Conservation (phyloP, 768 basidiomycete genomes). For the Tricholoma terreum region DNA sequence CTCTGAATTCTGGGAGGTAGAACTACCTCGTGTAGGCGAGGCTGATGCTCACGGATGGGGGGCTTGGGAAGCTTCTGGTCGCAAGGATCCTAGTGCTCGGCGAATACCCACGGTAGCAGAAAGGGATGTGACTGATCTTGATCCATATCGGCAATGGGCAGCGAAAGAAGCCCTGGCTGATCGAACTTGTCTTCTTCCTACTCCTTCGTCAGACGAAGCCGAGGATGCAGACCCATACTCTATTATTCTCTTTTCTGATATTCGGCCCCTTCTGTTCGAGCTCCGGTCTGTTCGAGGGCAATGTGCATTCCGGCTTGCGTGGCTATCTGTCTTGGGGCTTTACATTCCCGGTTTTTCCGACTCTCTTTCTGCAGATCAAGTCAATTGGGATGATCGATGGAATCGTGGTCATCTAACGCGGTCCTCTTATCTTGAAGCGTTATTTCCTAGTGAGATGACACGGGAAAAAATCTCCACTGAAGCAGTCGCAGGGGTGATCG, state of each 20-base stretch:
- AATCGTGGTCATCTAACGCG: constrained; percentile 44
- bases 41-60: constrained; percentile 64
- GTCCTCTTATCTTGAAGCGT: constrained; percentile 40
- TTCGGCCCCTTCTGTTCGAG: constrained; percentile 54
- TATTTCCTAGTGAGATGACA: constrained; percentile 46
- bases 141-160: constrained; percentile 72
- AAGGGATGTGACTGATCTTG: constrained; percentile 32
- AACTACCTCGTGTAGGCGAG: constrained; percentile 75
- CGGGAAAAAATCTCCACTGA: constrained; percentile 46
- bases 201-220: constrained; percentile 49
- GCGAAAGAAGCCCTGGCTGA: constrained; percentile 53
- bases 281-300: constrained; percentile 44
- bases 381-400: constrained; percentile 72
- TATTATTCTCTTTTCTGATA: constrained; percentile 69
- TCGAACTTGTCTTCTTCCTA: constrained; percentile 40
- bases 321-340: constrained; percentile 70
- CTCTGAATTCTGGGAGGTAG: constrained; percentile 85
- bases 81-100: constrained; percentile 25
- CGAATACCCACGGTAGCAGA: constrained; percentile 3
- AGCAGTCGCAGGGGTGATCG: constrained; percentile 58
- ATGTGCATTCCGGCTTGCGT: constrained; percentile 59
- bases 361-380: constrained; percentile 31
- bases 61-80: constrained; percentile 50
- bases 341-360: constrained; percentile 64
- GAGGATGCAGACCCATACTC: constrained; percentile 61